These are phyloP conservation scores for Fonsecaea nubica DNA, from an alignment of 2,329 filamentous ascomycete genomes.

Conservation along the genomic window DNA sequence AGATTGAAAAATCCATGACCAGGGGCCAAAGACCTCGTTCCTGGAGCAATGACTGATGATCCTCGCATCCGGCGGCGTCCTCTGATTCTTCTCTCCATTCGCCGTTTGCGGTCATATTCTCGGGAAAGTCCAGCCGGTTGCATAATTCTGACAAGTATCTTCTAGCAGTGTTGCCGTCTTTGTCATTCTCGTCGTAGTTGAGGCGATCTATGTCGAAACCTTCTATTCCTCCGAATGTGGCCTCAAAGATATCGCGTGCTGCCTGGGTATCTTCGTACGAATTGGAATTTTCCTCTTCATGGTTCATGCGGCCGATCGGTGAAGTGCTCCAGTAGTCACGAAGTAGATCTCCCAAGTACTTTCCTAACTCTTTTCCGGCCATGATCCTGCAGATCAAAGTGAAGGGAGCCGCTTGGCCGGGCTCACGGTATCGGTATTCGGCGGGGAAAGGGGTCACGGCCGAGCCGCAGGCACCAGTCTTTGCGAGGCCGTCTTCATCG, in stretches of 20 bases:
- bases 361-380: neutral
- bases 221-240: slow-evolving; percentile 9
- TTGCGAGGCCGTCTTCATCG: slow-evolving; percentile 10
- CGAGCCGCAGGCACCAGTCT: slow-evolving; percentile 7
- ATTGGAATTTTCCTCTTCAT: neutral
- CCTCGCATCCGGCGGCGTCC: slow-evolving; percentile 4
- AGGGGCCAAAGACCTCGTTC: slow-evolving; percentile 27
- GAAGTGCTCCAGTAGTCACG: neutral
- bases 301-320: neutral
- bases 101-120: neutral
- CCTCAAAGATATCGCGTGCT: neutral
- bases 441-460: slow-evolving; percentile 20
- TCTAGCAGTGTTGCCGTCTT: neutral
- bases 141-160: neutral
- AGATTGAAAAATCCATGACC: slow-evolving; percentile 15
- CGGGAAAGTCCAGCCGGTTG: neutral
- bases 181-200: slow-evolving; percentile 7
- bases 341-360: neutral
- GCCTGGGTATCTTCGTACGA: neutral
- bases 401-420: neutral
- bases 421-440: slow-evolving; percentile 10
- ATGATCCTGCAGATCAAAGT: slow-evolving; percentile 7
- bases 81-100: slow-evolving; percentile 5
- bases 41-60: neutral
- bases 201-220: slow-evolving; percentile 10